Percentiles rank a stretch among this genome's conserved stretches.
Conservation (phyloP, 2,329 filamentous ascomycete genomes). For the Colletotrichum paranaense region DNA sequence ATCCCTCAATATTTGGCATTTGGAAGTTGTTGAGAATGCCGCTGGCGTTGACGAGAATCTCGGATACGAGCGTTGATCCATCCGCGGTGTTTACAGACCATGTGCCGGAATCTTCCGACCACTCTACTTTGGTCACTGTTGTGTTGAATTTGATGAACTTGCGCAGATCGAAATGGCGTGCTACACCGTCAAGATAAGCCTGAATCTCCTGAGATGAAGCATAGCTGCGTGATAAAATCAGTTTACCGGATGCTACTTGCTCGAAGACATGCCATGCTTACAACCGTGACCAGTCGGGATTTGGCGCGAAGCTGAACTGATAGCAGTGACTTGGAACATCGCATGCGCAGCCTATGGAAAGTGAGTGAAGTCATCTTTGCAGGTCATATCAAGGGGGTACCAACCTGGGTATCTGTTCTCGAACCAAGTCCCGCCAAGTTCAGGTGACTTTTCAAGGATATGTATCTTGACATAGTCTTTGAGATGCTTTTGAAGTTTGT, state of each 20-base stretch:
- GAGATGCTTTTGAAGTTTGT: slow-evolving; percentile 37
- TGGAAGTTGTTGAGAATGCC: slow-evolving; percentile 49
- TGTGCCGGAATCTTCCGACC: slow-evolving; percentile 47
- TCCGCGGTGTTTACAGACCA: slow-evolving; percentile 46
- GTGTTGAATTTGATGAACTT: slow-evolving; percentile 42
- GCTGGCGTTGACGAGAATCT: slow-evolving; percentile 38
- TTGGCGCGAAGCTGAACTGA: slow-evolving; percentile 54
- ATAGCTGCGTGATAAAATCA: slow-evolving; percentile 39
- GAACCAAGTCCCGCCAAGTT: slow-evolving; percentile 57
- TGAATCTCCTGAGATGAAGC: slow-evolving; percentile 51
- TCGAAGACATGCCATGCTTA: neutral
- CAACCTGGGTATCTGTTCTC: slow-evolving; percentile 48
- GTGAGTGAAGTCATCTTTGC: neutral
- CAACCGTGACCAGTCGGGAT: slow-evolving; percentile 52
- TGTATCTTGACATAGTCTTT: slow-evolving; percentile 37
- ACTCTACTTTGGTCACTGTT: slow-evolving; percentile 42
- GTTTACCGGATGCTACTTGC: neutral
- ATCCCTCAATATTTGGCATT: slow-evolving; percentile 59
- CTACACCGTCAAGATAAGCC: slow-evolving; percentile 52
- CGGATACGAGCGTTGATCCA: slow-evolving; percentile 16
- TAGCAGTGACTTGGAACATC: slow-evolving; percentile 57
- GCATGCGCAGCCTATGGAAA: slow-evolving; percentile 46
- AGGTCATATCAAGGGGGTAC: neutral
- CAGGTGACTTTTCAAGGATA: slow-evolving; percentile 56
- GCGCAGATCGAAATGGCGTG: slow-evolving; percentile 46